Evolutionary conservation across 1,284 basidiomycete species (phyloP), one percentile per base, ranked within the genome.

Genomic region (Boletellus dicymbophilus): DNA sequence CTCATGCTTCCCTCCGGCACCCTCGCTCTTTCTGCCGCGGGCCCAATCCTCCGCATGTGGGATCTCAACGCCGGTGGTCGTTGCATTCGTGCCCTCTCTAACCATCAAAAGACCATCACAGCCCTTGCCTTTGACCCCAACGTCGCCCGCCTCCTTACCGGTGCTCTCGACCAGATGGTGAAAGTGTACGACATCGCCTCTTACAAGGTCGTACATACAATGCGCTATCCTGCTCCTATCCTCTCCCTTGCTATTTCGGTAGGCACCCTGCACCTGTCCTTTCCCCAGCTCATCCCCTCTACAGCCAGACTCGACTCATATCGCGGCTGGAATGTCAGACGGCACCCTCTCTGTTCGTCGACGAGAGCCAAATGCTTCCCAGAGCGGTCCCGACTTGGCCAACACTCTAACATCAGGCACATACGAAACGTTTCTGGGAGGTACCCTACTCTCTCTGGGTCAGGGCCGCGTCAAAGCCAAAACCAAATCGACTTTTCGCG

Each of bases 91-190:
- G 95, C 95, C 8, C 69, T 98, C 54, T 94, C 91, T 28, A 99
- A 99, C 72, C 97, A 99, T 68, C 96, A 98, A 71, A 99, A 99
- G 75, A 96, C 95, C 0, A 85, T 99, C 52, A 99, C 96, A 0
- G 82, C 90, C 21, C 78, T 98, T 23, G 77, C 90, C 6, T 93
- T 95, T 69, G 86, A 94, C 63, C 70, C 87, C 16, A 80, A 80
- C 48, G 81, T 87, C 18, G 81, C 84, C 58, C 81, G 95, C 23
- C 79, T 99, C 4, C 76, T 99, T 40, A 95, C 93, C 0, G 97
- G 91, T 30, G 87, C 92, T 28, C 74, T 99, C 53, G 97, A 99
- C 67, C 94, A 95, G 58, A 90, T 99, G 85, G 93, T 99, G 52
- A 99, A 99, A 73, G 95, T 98, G 21, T 99, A 99, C 73, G 95